A percentile compares a stretch with the other conserved stretches of the same genome.
These are phyloP conservation scores for Citrus medica DNA, from an alignment of 345 rosid species.

Conservation along the genomic window DNA sequence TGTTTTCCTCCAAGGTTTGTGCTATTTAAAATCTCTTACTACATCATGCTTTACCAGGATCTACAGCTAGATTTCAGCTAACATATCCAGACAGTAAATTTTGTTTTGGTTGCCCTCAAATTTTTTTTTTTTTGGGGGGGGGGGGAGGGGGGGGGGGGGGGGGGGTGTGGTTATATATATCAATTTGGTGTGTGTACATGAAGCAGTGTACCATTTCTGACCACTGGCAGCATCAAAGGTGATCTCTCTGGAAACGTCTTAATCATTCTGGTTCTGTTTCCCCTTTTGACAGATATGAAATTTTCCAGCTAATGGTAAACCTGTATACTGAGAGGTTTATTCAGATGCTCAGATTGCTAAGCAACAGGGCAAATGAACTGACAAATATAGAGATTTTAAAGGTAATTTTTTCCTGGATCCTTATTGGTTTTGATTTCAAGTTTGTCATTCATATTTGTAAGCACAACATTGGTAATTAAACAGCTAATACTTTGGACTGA, in stretches of 20 bases:
- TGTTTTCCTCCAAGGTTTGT: constrained; percentile 93
- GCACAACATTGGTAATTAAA: constrained; percentile 3
- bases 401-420: constrained; percentile 37
- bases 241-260: background rate
- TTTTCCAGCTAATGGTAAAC: constrained; percentile 99
- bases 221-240: background rate
- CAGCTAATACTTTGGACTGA: too few species aligned
- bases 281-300: constrained; percentile 80
- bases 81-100: background rate
- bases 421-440: constrained; percentile 1
- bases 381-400: constrained; percentile 97
- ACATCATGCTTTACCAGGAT: background rate
- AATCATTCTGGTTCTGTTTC: constrained; percentile 13
- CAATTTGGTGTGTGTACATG: background rate
- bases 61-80: background rate
- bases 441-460: background rate
- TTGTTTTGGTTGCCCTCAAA: background rate
- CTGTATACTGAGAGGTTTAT: constrained; percentile 96
- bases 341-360: constrained; percentile 97
- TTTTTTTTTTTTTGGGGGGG: background rate
- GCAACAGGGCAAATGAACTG: constrained; percentile 87
- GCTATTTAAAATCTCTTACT: background rate
- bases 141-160: too few species aligned
- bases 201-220: background rate
- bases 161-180: background rate